A percentile compares a stretch with the other conserved stretches of the same genome.
phyloP scores from a whole-genome alignment of 495 filamentous ascomycete genomes.

The Lophiotrema nucula region DNA sequence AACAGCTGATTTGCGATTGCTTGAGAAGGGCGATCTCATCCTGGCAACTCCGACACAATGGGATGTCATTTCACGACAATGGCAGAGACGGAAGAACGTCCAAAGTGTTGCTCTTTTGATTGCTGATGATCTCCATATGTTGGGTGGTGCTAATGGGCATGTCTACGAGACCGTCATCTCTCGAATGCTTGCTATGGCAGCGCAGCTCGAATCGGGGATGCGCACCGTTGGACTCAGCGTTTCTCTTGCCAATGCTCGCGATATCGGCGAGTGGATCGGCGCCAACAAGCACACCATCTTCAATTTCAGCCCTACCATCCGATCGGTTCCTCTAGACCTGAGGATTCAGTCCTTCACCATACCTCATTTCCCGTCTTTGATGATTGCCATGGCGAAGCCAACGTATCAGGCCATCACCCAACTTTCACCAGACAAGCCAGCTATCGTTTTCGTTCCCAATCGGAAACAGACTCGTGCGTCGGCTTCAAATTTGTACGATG shows the following conservation, averaged over 20 bases:
- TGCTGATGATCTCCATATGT: slow-evolving; percentile 91
- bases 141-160: slow-evolving; percentile 87
- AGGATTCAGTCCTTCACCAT: slow-evolving; percentile 95
- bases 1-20: slow-evolving; percentile 82
- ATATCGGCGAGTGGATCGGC: slow-evolving; percentile 97
- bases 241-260: slow-evolving; percentile 86
- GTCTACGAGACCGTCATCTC: slow-evolving; percentile 95
- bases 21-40: slow-evolving; percentile 87
- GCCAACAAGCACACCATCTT: slow-evolving; percentile 98
- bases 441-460: slow-evolving; percentile 86
- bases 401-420: slow-evolving; percentile 82
- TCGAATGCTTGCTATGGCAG: slow-evolving; percentile 93
- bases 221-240: slow-evolving; percentile 90
- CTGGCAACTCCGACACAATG: slow-evolving; percentile 91
- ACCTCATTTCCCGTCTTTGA: slow-evolving; percentile 94
- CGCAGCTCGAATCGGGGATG: slow-evolving; percentile 79
- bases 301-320: slow-evolving; percentile 93
- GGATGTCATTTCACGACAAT: slow-evolving; percentile 93
- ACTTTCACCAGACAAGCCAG: slow-evolving; percentile 82
- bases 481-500: slow-evolving; percentile 81
- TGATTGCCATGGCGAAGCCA: slow-evolving; percentile 97
- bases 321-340: slow-evolving; percentile 84
- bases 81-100: slow-evolving; percentile 93
- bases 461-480: slow-evolving; percentile 89
- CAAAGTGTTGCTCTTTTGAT: slow-evolving; percentile 90